These are phyloP conservation scores for Calonectria honghensis DNA, from an alignment of 2,329 filamentous ascomycete species.

Conservation along the genomic window DNA sequence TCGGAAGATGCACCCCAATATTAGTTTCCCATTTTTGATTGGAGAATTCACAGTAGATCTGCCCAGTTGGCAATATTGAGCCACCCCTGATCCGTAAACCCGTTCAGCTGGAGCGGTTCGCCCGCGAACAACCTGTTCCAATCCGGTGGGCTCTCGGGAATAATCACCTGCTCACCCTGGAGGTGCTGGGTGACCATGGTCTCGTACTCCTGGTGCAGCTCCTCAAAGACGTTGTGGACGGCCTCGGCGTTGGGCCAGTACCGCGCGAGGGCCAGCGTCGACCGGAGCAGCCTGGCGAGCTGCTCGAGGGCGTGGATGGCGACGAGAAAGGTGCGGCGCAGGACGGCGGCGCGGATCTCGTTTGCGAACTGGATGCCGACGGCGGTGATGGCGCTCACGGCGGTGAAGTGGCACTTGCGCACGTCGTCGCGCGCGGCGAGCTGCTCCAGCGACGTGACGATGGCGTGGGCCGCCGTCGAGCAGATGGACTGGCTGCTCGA, in stretches of 20 bases:
- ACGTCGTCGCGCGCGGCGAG: conserved; percentile 47
- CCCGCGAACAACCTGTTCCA: conserved; percentile 52
- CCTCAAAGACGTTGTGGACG: conserved; percentile 54
- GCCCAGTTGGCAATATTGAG: conserved; percentile 54
- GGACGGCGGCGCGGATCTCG: conserved; percentile 50
- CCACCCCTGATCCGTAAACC: conserved; percentile 51
- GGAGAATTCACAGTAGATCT: conserved; percentile 39
- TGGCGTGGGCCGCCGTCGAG: conserved; percentile 52
- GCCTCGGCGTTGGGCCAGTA: conserved; percentile 54
- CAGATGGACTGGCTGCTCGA: conserved; percentile 51
- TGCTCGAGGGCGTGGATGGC: conserved; percentile 51
- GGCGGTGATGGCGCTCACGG: conserved; percentile 51
- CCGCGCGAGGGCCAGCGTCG: conserved; percentile 41
- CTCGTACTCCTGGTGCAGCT: conserved; percentile 51
- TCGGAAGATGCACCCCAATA: background rate
- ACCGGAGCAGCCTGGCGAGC: conserved; percentile 44
- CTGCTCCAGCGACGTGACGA: conserved; percentile 50
- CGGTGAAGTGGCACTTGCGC: conserved; percentile 51
- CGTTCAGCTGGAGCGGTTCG: conserved; percentile 43
- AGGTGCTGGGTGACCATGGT: conserved; percentile 50
- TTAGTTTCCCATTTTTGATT: background rate
- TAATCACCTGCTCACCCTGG: conserved; percentile 51
- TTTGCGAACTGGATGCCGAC: conserved; percentile 51
- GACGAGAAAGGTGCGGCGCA: conserved; percentile 45
- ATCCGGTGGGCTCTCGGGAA: conserved; percentile 51